Conservation (phyloP, 2,329 filamentous ascomycete genomes). For the Ceratocystis lukuohia region DNA sequence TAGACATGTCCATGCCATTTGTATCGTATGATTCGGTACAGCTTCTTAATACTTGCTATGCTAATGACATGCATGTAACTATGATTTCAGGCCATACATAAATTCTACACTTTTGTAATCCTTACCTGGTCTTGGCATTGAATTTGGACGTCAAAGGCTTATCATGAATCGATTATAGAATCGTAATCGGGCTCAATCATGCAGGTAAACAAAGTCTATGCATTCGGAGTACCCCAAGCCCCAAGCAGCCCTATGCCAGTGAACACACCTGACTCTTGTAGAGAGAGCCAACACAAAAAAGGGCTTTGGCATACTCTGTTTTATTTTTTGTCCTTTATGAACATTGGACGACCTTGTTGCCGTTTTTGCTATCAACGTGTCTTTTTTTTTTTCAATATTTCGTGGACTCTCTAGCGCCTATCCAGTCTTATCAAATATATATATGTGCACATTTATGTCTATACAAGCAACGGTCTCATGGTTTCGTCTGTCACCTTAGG, state of each 20-base stretch:
- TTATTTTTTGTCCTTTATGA: too few relatives aligned
- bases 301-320: too few relatives aligned
- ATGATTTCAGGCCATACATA: too few relatives aligned
- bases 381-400: too few relatives aligned
- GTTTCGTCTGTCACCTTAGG: conserved; percentile 26
- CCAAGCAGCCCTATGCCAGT: not conserved
- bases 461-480: conserved; percentile 5
- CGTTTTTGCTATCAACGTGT: too few relatives aligned
- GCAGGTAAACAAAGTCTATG: not conserved
- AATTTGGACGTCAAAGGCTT: not conserved
- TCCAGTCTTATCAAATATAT: not conserved
- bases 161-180: not conserved
- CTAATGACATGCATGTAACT: too few relatives aligned
- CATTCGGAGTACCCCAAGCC: not conserved
- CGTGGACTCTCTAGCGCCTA: not conserved
- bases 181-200: not conserved
- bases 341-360: too few relatives aligned
- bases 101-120: too few relatives aligned
- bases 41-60: not conserved
- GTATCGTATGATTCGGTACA: not conserved
- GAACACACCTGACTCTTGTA: not conserved
- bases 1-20: not conserved
- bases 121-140: too few relatives aligned
- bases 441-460: not conserved
- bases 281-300: too few relatives aligned